Base-by-base conservation (phyloP, 1,284 basidiomycete genomes). In the Lentinula novae-zelandiae region DNA sequence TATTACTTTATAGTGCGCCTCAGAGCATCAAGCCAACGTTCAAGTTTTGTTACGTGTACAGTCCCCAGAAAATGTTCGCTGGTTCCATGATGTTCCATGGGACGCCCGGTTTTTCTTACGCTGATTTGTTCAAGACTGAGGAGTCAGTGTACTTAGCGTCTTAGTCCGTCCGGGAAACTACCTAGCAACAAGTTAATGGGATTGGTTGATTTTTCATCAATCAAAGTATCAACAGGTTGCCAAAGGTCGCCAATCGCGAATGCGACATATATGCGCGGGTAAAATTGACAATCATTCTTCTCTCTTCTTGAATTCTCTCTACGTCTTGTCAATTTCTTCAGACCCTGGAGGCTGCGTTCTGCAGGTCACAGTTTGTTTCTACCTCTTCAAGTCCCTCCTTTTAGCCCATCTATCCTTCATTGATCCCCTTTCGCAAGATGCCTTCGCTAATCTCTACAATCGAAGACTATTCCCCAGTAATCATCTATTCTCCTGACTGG, bases 401-500 rank as follows among this genome's bases (percentile, higher is more conserved):
- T 46, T 22, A 46, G 1, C 44, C 5, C 13, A 31, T 10, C 8
- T 9, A 34, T 10, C 8, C 33, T 53, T 50, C 50, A 58, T 48
- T 48, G 22, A 48, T 40, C 27, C 1, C 20, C 13, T 27, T 53
- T 15, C 22, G 3, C 8, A 13, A 36, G 38, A 79, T 78, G 77
- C 72, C 75, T 50, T 70, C 66, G 9, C 66, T 75, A 53, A 72
- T 69, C 8, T 73, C 69, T 5, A 76, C 75, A 1, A 70, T 79
- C 48, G 76, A 80, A 65, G 76, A 79, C 59, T 71, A 69, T 51
- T 75, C 74, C 7, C 77, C 78, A 4, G 61, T 76, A 12, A 71
- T 80, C 44, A 57, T 64, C 7, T 79, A 77, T 62, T 69, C 70
- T 59, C 44, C 69, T 46, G 68, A 62, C 51, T 79, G 77, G 76